Percentiles rank a stretch among this genome's conserved stretches.
Conservation (phyloP, 805 yeast species). For the Lipomyces anomalus region DNA sequence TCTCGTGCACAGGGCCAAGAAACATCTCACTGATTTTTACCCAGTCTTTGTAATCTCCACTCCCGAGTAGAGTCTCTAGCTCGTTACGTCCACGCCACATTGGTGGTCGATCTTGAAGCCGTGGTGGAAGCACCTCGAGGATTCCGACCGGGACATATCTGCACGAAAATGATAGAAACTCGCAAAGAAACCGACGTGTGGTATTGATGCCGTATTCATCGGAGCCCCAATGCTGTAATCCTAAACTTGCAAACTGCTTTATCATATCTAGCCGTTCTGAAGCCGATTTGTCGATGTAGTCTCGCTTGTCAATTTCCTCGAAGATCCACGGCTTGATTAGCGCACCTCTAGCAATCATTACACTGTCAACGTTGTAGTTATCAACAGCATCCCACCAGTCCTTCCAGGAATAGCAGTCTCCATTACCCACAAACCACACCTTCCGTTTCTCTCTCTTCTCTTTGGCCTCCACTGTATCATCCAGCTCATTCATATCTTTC, state of each 20-base stretch:
- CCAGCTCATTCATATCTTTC: slow-evolving; percentile 41
- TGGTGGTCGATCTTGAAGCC: slow-evolving; percentile 89
- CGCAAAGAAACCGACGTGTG: slow-evolving; percentile 88
- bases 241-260: slow-evolving; percentile 63
- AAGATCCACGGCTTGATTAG: slow-evolving; percentile 98
- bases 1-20: slow-evolving; percentile 74
- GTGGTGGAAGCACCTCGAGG: slow-evolving; percentile 80
- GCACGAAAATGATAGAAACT: slow-evolving; percentile 88
- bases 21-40: slow-evolving; percentile 93
- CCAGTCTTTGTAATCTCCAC: slow-evolving; percentile 88
- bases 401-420: slow-evolving; percentile 79
- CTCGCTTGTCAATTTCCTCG: slow-evolving; percentile 87
- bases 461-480: slow-evolving; percentile 43
- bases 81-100: slow-evolving; percentile 90
- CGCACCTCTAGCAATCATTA: slow-evolving; percentile 98
- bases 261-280: slow-evolving; percentile 78
- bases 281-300: slow-evolving; percentile 85
- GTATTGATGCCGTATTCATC: slow-evolving; percentile 89
- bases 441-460: slow-evolving; percentile 35
- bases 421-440: slow-evolving; percentile 87
- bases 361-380: slow-evolving; percentile 74
- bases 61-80: slow-evolving; percentile 80
- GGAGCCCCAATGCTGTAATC: slow-evolving; percentile 95
- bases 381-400: slow-evolving; percentile 77
- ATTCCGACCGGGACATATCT: slow-evolving; percentile 93